phyloP scores from a whole-genome alignment of 192 early-diverging fungal species.

The Backusella westeae region DNA sequence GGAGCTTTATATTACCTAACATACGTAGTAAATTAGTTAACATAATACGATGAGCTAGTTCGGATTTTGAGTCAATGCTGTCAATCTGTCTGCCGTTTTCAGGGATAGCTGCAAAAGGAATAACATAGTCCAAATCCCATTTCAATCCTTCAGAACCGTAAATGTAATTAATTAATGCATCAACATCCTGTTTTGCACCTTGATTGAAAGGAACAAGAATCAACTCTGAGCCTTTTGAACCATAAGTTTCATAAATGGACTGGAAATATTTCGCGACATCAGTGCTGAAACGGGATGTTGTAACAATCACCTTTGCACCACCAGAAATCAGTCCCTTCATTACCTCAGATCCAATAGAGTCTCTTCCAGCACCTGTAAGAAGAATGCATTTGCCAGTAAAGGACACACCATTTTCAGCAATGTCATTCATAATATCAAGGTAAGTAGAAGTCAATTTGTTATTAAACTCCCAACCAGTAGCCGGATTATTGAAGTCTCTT shows the following conservation, averaged over 20 bases:
- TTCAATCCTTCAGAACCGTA: conserved; percentile 79
- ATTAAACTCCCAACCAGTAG: conserved; percentile 83
- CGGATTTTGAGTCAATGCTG: conserved; percentile 80
- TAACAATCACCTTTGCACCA: conserved; percentile 86
- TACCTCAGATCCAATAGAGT: conserved; percentile 86
- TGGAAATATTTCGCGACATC: conserved; percentile 84
- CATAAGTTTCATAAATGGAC: conserved; percentile 82
- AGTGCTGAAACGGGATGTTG: conserved; percentile 87
- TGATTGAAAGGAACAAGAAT: conserved; percentile 95
- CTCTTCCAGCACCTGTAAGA: conserved; percentile 87
- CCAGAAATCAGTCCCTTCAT: conserved; percentile 81
- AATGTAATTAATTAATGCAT: conserved; percentile 79
- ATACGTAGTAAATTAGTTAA: conserved; percentile 89
- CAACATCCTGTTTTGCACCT: conserved; percentile 82
- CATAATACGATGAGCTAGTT: conserved; percentile 92
- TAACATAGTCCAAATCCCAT: conserved; percentile 93
- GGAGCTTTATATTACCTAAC: conserved; percentile 79
- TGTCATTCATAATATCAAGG: conserved; percentile 75
- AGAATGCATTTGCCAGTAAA: conserved; percentile 85
- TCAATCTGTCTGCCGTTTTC: conserved; percentile 86
- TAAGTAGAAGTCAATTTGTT: conserved; percentile 74
- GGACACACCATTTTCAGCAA: conserved; percentile 80
- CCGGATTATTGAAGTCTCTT: conserved; percentile 62
- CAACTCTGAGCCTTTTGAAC: conserved; percentile 82
- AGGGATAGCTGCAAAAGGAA: conserved; percentile 94